These are phyloP conservation scores for Plectosphaerella cucumerina DNA, from an alignment of 2,329 filamentous ascomycete genomes.

Conservation along the genomic window DNA sequence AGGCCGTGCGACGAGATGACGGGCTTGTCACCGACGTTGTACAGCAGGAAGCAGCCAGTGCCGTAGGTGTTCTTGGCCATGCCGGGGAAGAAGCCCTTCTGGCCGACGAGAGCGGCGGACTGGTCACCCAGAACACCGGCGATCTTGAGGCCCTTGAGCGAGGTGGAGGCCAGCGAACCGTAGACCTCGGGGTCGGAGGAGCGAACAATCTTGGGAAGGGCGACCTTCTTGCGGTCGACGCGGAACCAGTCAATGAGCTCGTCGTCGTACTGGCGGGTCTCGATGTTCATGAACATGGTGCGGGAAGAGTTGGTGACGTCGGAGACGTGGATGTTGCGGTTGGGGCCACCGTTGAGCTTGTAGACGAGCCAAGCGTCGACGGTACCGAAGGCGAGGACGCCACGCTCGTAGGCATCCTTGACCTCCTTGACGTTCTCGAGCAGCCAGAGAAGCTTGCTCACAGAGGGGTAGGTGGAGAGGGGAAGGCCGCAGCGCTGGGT, in stretches of 20 bases:
- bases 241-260: constrained; percentile 71
- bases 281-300: constrained; percentile 84
- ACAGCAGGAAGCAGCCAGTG: constrained; percentile 79
- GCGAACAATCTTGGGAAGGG: constrained; percentile 71
- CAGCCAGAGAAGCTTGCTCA: constrained; percentile 75
- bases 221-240: constrained; percentile 64
- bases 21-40: constrained; percentile 76
- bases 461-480: constrained; percentile 77
- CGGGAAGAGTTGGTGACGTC: constrained; percentile 79
- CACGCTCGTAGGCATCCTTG: constrained; percentile 66
- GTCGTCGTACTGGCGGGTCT: constrained; percentile 71
- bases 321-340: constrained; percentile 65
- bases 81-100: constrained; percentile 72
- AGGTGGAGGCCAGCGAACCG: constrained; percentile 57
- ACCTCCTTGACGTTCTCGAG: constrained; percentile 64
- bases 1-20: constrained; percentile 76
- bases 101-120: constrained; percentile 75
- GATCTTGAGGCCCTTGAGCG: constrained; percentile 63
- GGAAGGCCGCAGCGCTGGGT: constrained; percentile 69
- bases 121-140: constrained; percentile 79
- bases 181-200: constrained; percentile 68
- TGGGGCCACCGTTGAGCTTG: constrained; percentile 69
- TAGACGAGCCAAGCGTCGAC: constrained; percentile 79
- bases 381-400: constrained; percentile 71
- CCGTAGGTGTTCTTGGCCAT: constrained; percentile 83